These are phyloP conservation scores for Cutaneotrichosporon curvatum DNA, from an alignment of 1,284 basidiomycete genomes.

Conservation along the genomic window DNA sequence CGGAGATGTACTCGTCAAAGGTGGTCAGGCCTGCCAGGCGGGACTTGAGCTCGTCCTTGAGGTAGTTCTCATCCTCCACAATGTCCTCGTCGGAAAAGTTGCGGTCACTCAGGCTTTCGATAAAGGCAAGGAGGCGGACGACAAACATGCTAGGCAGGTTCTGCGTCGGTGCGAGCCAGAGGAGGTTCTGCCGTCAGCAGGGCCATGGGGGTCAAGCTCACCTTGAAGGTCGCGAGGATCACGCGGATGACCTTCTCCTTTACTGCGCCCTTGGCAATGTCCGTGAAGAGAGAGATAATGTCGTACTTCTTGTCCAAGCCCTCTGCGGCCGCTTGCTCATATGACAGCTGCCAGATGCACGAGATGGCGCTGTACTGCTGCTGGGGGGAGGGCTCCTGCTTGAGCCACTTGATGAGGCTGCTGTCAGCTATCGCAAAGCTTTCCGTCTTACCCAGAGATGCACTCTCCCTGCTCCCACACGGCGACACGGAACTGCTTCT, in stretches of 20 bases:
- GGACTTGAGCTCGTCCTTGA: constrained; percentile 70
- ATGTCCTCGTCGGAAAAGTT: constrained; percentile 96
- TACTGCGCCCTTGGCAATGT: constrained; percentile 78
- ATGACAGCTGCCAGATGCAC: constrained; percentile 90
- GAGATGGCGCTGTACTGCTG: constrained; percentile 90
- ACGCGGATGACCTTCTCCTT: constrained; percentile 98
- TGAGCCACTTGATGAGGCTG: constrained; percentile 71
- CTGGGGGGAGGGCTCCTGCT: constrained; percentile 65
- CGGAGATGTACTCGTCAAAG: constrained; percentile 91
- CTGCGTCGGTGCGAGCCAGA: constrained; percentile 52
- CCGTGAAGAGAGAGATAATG: constrained; percentile 76
- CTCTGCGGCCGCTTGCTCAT: constrained; percentile 75
- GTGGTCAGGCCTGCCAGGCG: constrained; percentile 77
- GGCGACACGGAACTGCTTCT: constrained; percentile 61
- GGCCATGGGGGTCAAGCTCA: constrained; percentile 37
- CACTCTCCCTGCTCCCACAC: constrained; percentile 48
- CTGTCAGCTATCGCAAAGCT: neutral
- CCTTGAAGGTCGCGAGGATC: constrained; percentile 84
- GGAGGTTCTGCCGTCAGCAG: constrained; percentile 64
- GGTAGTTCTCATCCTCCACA: constrained; percentile 78
- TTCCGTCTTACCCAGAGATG: constrained; percentile 45
- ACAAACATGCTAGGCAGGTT: constrained; percentile 93
- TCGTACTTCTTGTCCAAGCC: constrained; percentile 84
- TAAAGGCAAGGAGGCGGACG: constrained; percentile 74
- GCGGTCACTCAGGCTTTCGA: constrained; percentile 70